Evolutionary conservation across 257 asterid species (phyloP).

Genomic region (Solanum arcanum): DNA sequence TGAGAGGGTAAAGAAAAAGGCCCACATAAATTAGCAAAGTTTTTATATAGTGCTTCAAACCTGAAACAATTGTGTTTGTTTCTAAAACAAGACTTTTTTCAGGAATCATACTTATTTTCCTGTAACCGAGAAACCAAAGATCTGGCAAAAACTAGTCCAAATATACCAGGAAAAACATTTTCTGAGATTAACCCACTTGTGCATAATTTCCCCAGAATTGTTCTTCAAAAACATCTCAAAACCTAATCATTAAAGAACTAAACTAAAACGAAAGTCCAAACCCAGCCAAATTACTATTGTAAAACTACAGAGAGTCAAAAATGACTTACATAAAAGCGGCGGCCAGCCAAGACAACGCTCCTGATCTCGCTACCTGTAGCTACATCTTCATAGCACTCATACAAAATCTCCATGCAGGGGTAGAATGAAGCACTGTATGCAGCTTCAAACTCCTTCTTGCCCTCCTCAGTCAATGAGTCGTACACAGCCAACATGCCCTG

Average conservation of each 20-base stretch:
- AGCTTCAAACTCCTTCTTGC: slow-evolving; percentile 66
- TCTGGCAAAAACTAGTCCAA: neutral
- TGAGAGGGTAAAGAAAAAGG: neutral
- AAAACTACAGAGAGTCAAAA: neutral
- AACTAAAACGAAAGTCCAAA: neutral
- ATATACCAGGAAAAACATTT: neutral
- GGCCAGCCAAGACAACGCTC: slow-evolving; percentile 96
- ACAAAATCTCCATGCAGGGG: slow-evolving; percentile 96
- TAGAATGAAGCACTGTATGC: slow-evolving; percentile 89
- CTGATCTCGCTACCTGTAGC: slow-evolving; percentile 88
- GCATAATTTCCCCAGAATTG: neutral
- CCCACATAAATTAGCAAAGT: neutral
- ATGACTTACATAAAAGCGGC: slow-evolving; percentile 69
- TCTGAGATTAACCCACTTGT: neutral
- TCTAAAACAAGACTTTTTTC: neutral
- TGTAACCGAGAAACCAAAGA: neutral
- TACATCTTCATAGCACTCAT: slow-evolving; percentile 96
- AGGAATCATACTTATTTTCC: neutral
- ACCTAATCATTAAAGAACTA: neutral
- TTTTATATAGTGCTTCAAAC: neutral
- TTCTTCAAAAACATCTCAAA: neutral
- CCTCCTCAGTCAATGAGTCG: slow-evolving; percentile 63
- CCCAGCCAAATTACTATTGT: neutral
- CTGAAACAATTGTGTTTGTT: neutral
- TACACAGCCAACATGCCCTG: slow-evolving; percentile 94